A percentile compares a stretch with the other conserved stretches of the same genome.
These are phyloP conservation scores for Diphasiastrum complanatum DNA, from an alignment of 83 land plant genomes.

Conservation along the genomic window DNA sequence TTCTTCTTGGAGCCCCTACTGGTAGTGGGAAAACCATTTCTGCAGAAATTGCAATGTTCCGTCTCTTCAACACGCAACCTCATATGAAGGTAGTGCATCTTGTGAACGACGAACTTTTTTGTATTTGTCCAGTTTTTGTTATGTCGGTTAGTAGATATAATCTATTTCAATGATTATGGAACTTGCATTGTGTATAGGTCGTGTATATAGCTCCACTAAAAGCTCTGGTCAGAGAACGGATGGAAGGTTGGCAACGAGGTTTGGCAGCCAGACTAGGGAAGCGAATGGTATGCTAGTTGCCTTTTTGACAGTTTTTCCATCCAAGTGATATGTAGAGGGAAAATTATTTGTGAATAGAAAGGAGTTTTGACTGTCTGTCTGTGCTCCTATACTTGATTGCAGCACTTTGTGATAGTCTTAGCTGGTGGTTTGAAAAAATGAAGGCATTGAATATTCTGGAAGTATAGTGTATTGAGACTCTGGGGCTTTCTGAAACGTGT, in stretches of 20 bases:
- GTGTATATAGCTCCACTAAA: conserved; percentile 95
- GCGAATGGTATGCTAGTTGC: conserved; percentile 50
- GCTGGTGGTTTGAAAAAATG: background rate
- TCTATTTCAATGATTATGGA: background rate
- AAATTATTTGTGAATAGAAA: no score
- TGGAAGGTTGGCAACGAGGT: conserved; percentile 80
- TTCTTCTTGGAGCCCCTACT: conserved; percentile 95
- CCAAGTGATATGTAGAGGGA: no score
- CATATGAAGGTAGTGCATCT: conserved; percentile 99
- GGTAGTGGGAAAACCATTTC: conserved; percentile 99
- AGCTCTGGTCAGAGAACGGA: conserved; percentile 92
- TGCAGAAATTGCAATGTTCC: conserved; percentile 92
- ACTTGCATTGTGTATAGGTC: conserved; percentile 43
- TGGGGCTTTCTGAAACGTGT: background rate
- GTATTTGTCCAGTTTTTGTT: no score
- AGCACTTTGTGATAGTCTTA: background rate
- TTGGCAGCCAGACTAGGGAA: conserved; percentile 72
- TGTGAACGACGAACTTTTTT: no score
- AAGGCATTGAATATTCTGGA: background rate
- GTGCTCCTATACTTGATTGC: background rate
- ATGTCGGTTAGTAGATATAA: no score
- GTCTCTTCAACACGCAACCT: conserved; percentile 89
- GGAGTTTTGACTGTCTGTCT: no score
- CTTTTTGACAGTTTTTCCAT: background rate
- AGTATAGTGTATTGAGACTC: background rate